Evolutionary conservation across 441 rosid genomes (phyloP).

Genomic region (Populus hybrid): DNA sequence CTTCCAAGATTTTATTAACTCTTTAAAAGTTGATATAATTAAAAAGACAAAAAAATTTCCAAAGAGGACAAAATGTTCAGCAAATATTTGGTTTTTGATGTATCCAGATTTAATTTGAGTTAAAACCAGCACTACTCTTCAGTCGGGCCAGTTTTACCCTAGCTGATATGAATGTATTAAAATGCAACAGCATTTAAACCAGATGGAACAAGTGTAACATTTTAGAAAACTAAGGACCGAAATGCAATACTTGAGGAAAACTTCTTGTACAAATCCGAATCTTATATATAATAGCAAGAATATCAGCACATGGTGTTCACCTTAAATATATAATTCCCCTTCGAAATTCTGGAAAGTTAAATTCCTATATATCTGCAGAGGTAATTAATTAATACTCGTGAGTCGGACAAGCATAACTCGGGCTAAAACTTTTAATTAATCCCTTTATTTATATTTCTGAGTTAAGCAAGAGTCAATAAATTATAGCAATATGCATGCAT

Average conservation of each 20-base stretch:
- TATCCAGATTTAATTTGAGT: neutral
- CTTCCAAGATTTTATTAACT: neutral
- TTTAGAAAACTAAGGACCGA: neutral
- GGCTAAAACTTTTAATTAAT: neutral
- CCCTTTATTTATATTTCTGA: neutral
- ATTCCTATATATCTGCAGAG: neutral
- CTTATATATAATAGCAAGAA: neutral
- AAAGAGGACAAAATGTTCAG: too few species aligned
- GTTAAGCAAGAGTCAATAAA: neutral
- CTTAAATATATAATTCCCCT: neutral
- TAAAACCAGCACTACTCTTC: neutral
- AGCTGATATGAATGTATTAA: too few species aligned
- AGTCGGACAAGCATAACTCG: conserved; percentile 1
- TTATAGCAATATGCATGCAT: neutral
- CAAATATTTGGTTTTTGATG: neutral
- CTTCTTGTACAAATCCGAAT: neutral
- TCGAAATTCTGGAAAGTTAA: conserved; percentile 8
- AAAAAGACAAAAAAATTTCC: neutral
- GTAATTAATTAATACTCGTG: neutral
- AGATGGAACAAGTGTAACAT: too few species aligned
- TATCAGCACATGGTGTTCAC: conserved; percentile 16
- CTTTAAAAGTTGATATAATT: neutral
- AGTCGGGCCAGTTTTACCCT: neutral
- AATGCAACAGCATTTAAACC: too few species aligned
- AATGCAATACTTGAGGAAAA: conserved; percentile 1